Evolutionary conservation across 2,329 filamentous ascomycete genomes (phyloP).

Genomic region (Colletotrichum camelliae): DNA sequence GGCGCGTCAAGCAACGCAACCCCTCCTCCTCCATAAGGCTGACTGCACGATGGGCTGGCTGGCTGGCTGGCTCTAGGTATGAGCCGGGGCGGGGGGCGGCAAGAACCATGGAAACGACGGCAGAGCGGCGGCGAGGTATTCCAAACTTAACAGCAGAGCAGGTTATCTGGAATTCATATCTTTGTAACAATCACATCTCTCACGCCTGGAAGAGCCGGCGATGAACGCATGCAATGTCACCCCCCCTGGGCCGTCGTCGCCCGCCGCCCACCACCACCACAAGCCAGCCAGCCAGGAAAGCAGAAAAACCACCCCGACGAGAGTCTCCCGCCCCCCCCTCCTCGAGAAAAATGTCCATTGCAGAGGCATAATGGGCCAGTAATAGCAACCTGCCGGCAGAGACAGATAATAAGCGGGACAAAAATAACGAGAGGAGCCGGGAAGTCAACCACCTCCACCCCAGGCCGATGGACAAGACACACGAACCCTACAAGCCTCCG

Average conservation of each 20-base stretch:
- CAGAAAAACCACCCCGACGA: neutral
- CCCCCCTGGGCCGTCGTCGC: neutral
- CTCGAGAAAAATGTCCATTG: neutral
- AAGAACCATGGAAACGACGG: neutral
- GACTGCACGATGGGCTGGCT: constrained; percentile 1
- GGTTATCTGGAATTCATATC: neutral
- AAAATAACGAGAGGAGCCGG: constrained; percentile 2
- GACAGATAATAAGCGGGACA: constrained; percentile 1
- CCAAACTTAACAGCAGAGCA: neutral
- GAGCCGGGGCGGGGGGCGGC: neutral
- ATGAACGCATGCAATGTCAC: constrained; percentile 19
- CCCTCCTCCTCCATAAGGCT: constrained; percentile 9
- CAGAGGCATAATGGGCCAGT: constrained; percentile 1
- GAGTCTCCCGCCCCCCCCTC: constrained; percentile 1
- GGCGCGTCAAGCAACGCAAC: neutral
- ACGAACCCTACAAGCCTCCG: constrained; percentile 13
- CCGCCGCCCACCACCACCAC: neutral
- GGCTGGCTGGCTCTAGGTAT: neutral
- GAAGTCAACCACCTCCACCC: neutral
- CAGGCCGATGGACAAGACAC: neutral
- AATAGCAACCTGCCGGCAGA: constrained; percentile 9
- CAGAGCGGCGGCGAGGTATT: neutral
- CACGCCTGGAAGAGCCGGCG: constrained; percentile 3
- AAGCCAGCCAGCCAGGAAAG: neutral
- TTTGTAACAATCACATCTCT: neutral